Evolutionary conservation across 2,329 filamentous ascomycete species (phyloP).

Genomic region (Canariomyces notabilis): DNA sequence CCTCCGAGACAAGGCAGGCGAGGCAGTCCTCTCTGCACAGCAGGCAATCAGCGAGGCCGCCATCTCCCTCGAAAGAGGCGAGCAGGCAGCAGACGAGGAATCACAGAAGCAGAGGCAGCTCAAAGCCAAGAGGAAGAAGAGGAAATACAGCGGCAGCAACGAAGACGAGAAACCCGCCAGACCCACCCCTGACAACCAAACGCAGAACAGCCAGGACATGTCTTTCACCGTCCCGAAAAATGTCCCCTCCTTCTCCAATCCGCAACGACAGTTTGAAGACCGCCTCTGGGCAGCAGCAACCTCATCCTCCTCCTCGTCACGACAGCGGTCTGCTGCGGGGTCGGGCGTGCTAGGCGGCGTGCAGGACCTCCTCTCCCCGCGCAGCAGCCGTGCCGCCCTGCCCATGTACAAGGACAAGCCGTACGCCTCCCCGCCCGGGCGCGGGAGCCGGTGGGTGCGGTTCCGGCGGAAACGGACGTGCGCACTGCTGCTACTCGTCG

Average conservation of each 20-base stretch:
- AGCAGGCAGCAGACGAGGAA: background rate
- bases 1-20: slow-evolving; percentile 44
- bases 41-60: slow-evolving; percentile 11
- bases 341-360: slow-evolving; percentile 46
- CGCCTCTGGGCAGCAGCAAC: slow-evolving; percentile 54
- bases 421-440: slow-evolving; percentile 61
- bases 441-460: slow-evolving; percentile 47
- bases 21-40: slow-evolving; percentile 31
- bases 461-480: slow-evolving; percentile 61
- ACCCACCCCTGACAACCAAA: background rate
- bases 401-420: slow-evolving; percentile 99
- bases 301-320: slow-evolving; percentile 9
- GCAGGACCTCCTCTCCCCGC: slow-evolving; percentile 36
- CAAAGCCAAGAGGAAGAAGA: slow-evolving; percentile 25
- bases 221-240: slow-evolving; percentile 64
- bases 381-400: slow-evolving; percentile 45
- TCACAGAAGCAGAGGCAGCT: background rate
- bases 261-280: slow-evolving; percentile 62
- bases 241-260: slow-evolving; percentile 62
- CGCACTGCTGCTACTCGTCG: slow-evolving; percentile 45
- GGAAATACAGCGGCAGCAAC: slow-evolving; percentile 16
- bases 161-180: too few species aligned
- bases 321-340: slow-evolving; percentile 24
- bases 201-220: slow-evolving; percentile 42
- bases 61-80: slow-evolving; percentile 1